These are phyloP conservation scores for Candida nitratophila DNA, from an alignment of 805 yeast genomes.

Conservation along the genomic window DNA sequence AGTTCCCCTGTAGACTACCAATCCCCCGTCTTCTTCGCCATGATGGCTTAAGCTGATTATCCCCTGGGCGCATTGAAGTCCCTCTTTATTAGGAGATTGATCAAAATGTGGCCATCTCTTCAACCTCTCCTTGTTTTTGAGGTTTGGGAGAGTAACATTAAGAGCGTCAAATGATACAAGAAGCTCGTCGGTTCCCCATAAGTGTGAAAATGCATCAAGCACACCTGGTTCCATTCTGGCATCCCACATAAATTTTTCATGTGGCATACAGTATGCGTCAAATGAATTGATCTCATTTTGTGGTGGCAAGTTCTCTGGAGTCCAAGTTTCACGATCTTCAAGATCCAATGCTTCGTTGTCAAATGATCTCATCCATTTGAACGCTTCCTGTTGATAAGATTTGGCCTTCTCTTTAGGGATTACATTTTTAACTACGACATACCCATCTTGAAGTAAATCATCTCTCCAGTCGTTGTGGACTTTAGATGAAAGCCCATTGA, in stretches of 20 bases:
- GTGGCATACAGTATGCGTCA: conserved; percentile 16
- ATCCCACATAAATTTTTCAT: conserved; percentile 29
- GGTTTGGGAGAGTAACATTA: conserved; percentile 23
- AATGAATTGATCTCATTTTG: conserved; percentile 11
- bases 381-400: conserved; percentile 14
- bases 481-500: too few species aligned
- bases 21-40: conserved; percentile 24
- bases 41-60: conserved; percentile 18
- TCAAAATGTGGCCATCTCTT: conserved; percentile 28
- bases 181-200: conserved; percentile 28
- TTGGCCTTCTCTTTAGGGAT: conserved; percentile 18
- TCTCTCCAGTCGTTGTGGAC: conserved; percentile 24
- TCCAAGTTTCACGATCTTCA: conserved; percentile 23
- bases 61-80: conserved; percentile 27
- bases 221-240: conserved; percentile 23
- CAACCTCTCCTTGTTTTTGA: conserved; percentile 7
- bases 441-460: conserved; percentile 22
- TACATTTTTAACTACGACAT: conserved; percentile 25
- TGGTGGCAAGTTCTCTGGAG: conserved; percentile 21
- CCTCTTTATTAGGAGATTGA: conserved; percentile 24
- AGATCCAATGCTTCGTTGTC: conserved; percentile 15
- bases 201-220: conserved; percentile 17
- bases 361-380: conserved; percentile 18
- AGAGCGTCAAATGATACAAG: conserved; percentile 27
- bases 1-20: conserved; percentile 22